phyloP scores from a whole-genome alignment of 225 moss, liverwort and hornwort species.

The Physcomitrium patens region DNA sequence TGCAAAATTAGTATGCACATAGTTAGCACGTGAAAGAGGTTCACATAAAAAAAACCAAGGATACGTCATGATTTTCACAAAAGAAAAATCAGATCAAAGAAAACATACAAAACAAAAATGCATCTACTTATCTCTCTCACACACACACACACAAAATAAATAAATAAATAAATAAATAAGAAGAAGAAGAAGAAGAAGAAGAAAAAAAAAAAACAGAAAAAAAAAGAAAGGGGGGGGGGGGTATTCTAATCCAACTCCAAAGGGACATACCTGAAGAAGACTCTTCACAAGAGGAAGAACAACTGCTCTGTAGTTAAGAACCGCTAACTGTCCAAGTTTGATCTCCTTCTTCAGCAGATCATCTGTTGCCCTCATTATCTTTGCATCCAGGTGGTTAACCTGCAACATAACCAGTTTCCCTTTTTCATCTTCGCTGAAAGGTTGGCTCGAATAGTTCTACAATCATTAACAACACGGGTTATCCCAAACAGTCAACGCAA shows the following conservation, averaged over 20 bases:
- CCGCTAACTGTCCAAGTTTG: slow-evolving; percentile 45
- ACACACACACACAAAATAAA: too few relatives aligned
- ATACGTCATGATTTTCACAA: too few relatives aligned
- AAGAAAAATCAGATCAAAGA: slow-evolving; percentile 1
- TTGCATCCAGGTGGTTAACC: slow-evolving; percentile 45
- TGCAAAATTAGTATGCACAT: slow-evolving; percentile 27
- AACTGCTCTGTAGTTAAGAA: slow-evolving; percentile 50
- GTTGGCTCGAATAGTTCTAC: slow-evolving; percentile 12
- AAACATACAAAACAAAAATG: neutral
- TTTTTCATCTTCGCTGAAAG: slow-evolving; percentile 10
- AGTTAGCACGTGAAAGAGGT: slow-evolving; percentile 16
- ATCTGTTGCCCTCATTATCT: slow-evolving; percentile 47
- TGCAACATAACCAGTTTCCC: slow-evolving; percentile 30
- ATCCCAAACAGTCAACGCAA: slow-evolving; percentile 11
- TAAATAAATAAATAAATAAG: too few relatives aligned
- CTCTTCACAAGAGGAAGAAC: slow-evolving; percentile 52
- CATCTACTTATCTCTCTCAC: slow-evolving; percentile 5
- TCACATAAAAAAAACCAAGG: neutral
- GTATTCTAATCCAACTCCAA: neutral
- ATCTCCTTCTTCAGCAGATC: slow-evolving; percentile 46
- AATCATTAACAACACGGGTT: slow-evolving; percentile 1
- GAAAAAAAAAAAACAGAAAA: too few relatives aligned
- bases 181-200: too few relatives aligned
- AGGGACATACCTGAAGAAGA: slow-evolving; percentile 44
- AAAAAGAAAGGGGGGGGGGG: too few relatives aligned